These are phyloP conservation scores for Physcia stellaris DNA, from an alignment of 495 filamentous ascomycete genomes.

Conservation along the genomic window DNA sequence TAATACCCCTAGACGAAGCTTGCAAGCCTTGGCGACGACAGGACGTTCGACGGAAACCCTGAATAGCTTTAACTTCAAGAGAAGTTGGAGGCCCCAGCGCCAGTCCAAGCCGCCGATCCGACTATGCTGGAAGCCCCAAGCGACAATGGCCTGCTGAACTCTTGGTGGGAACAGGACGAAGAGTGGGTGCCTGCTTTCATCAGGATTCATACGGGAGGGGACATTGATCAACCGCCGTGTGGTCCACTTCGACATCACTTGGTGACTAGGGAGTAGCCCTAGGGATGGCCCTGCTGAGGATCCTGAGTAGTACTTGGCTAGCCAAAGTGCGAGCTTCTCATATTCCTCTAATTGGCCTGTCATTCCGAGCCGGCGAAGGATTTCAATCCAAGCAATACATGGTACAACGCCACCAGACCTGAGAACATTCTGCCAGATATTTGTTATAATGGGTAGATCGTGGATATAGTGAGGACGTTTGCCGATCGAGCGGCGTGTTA, in stretches of 20 bases:
- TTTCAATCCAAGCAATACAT: constrained; percentile 29
- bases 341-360: constrained; percentile 27
- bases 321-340: constrained; percentile 26
- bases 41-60: constrained; percentile 29
- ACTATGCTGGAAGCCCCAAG: constrained; percentile 42
- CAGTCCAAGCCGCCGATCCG: constrained; percentile 14
- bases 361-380: constrained; percentile 36
- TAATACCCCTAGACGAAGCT: constrained; percentile 34
- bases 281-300: neutral
- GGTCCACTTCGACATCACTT: neutral
- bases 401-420: constrained; percentile 19
- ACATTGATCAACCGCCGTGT: neutral
- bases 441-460: constrained; percentile 18
- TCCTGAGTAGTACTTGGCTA: constrained; percentile 25
- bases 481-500: constrained; percentile 11
- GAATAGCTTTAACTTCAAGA: constrained; percentile 30
- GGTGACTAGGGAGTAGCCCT: too few relatives aligned
- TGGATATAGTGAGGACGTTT: constrained; percentile 2
- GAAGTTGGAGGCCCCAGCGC: constrained; percentile 37
- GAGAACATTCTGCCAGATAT: constrained; percentile 22
- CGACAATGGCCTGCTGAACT: constrained; percentile 39
- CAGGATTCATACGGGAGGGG: constrained; percentile 6
- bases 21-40: constrained; percentile 29
- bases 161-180: constrained; percentile 28
- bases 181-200: constrained; percentile 19